A percentile compares a stretch with the other conserved stretches of the same genome.
These are phyloP conservation scores for Calonectria hongkongensis DNA, from an alignment of 2,329 filamentous ascomycete species.

Conservation along the genomic window DNA sequence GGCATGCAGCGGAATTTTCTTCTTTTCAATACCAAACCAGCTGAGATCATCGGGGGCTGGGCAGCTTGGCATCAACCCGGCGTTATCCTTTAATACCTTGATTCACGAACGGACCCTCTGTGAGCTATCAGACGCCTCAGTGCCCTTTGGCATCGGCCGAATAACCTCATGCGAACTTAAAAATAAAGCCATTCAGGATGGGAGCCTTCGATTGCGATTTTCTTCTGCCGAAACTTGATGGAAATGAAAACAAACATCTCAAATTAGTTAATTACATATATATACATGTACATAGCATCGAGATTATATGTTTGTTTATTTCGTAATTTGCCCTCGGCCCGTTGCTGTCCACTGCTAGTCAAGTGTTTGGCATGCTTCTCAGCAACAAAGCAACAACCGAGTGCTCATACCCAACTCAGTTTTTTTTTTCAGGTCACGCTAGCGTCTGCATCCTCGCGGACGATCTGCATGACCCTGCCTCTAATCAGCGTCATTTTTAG, in stretches of 20 bases:
- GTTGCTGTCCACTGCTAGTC: neutral
- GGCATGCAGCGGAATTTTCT: constrained; percentile 22
- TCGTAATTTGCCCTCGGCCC: constrained; percentile 1
- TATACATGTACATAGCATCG: constrained; percentile 3
- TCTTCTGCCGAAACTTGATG: constrained; percentile 5
- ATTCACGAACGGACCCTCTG: constrained; percentile 5
- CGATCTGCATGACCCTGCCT: constrained; percentile 37
- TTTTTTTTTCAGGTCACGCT: constrained; percentile 21
- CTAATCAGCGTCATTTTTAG: constrained; percentile 25
- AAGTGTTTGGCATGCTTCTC: constrained; percentile 19
- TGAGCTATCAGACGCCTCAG: constrained; percentile 14
- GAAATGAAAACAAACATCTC: constrained; percentile 10
- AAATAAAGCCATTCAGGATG: constrained; percentile 1
- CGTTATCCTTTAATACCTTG: constrained; percentile 2
- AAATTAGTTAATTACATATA: constrained; percentile 1
- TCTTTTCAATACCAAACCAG: neutral
- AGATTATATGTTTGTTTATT: constrained; percentile 3
- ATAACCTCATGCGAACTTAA: constrained; percentile 14
- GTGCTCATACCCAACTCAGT: constrained; percentile 34
- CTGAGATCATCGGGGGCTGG: constrained; percentile 1
- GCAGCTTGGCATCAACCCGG: constrained; percentile 14
- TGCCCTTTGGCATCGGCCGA: constrained; percentile 1
- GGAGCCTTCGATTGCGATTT: neutral
- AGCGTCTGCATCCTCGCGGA: constrained; percentile 28
- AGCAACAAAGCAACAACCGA: constrained; percentile 16